Evolutionary conservation across 306 rosid species (phyloP), one percentile per base, ranked within the genome.

Genomic region (Hippophae gyantsensis): DNA sequence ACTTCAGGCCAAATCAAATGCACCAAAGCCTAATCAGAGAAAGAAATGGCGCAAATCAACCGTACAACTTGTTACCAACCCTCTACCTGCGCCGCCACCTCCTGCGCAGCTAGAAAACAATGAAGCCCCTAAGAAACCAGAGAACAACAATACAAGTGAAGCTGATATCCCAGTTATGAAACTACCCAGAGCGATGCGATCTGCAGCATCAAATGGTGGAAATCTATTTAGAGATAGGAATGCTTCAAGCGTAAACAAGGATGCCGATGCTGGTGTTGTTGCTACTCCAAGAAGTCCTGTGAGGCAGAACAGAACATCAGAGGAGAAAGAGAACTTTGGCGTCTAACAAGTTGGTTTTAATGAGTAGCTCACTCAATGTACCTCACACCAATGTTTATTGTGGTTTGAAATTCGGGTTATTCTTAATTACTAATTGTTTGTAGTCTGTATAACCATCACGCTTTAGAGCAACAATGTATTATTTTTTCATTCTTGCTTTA

Each of bases 261-360:
- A 82, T 3, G 52, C 79, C 6, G 95, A 82, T 3, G 54, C 79
- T 9, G 80, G 61, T 5, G 41, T 48, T 13, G 45, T 38, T 61
- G 59, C 76, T 54, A 62, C 72, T 64, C 77, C 79, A 43, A 76
- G 84, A 65, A 79, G 80, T 38, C 80, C 82, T 12, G 54, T 45
- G 10, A 65, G 73, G 74, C 76, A 60, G 18, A 82, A 61, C 51
- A 76, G 69, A 64, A 32, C 78, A 68, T 52, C 72, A 25, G 89
- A 82, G 48, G 95, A 90, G 76, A 90, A 90, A 78, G 95, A 90
- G 81, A 87, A 90, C 72, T 61, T 67, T 58, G 80, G 84, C 69
- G 86, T 69, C 43, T 86, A 56, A 73, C 48, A 23, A 52, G 7
- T 46, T 9, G 6, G 40, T 43, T 62, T 27, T 13, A 38, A 48